Percentiles rank a stretch among this genome's conserved stretches.
Evolutionary conservation across 163 green algal species (phyloP).

Genomic region (Prototheca cutis): DNA sequence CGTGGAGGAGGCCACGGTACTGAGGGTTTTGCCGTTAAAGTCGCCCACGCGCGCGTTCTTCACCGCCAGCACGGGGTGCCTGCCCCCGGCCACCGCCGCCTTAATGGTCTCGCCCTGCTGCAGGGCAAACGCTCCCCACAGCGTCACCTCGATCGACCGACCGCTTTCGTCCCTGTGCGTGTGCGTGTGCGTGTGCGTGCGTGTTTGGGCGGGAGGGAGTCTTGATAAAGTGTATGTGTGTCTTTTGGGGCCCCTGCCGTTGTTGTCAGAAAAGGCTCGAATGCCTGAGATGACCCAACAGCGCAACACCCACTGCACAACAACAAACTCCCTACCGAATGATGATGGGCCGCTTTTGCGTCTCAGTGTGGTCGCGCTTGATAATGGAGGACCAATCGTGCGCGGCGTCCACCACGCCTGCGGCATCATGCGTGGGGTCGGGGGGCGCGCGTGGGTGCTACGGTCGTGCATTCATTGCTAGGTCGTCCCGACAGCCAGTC

Average conservation of each 20-base stretch:
- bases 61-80: constrained; percentile 62
- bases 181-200: too few species aligned
- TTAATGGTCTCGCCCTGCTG: constrained; percentile 54
- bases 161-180: constrained; percentile 67
- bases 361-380: constrained; percentile 54
- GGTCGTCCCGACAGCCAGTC: too few species aligned
- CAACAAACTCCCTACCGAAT: too few species aligned
- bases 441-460: too few species aligned
- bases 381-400: constrained; percentile 45
- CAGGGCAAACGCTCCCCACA: constrained; percentile 70
- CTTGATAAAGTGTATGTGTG: too few species aligned
- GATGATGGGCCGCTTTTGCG: constrained; percentile 61
- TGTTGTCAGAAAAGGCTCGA: too few species aligned
- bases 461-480: too few species aligned
- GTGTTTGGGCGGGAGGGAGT: too few species aligned
- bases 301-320: too few species aligned
- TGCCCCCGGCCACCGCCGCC: constrained; percentile 17
- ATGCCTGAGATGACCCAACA: too few species aligned
- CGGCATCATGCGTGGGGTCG: too few species aligned
- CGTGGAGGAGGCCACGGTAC: constrained; percentile 54
- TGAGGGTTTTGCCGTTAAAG: constrained; percentile 87
- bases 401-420: constrained; percentile 68
- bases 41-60: constrained; percentile 81
- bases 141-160: constrained; percentile 73
- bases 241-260: too few species aligned